These are phyloP conservation scores for Petunia hybrid DNA, from an alignment of 305 asterid species.

Conservation along the genomic window DNA sequence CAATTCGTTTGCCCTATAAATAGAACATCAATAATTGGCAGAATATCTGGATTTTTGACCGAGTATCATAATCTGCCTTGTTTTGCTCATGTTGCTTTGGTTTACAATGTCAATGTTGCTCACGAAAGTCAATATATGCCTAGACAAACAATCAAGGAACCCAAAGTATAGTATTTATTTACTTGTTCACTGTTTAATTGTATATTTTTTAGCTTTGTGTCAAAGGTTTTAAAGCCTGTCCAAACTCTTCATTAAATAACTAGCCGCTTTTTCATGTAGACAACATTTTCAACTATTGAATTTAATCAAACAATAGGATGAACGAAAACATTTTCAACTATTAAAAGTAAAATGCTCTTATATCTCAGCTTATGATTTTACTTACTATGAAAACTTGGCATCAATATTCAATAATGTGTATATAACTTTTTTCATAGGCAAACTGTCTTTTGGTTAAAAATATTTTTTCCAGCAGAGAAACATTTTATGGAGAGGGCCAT, in stretches of 20 bases:
- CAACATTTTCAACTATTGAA: too few relatives aligned
- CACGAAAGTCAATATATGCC: background rate
- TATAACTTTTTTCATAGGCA: too few relatives aligned
- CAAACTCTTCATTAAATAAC: background rate
- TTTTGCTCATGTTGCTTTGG: background rate
- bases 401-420: too few relatives aligned
- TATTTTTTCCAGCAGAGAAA: too few relatives aligned
- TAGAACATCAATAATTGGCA: too few relatives aligned
- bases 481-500: too few relatives aligned
- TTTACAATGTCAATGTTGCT: background rate
- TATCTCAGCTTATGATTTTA: background rate
- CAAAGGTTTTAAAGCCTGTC: background rate
- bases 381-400: background rate
- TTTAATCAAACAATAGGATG: too few relatives aligned
- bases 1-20: background rate
- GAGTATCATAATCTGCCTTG: background rate
- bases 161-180: too few relatives aligned
- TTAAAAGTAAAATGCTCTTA: background rate
- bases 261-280: background rate
- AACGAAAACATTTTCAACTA: too few relatives aligned
- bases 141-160: background rate
- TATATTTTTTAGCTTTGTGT: background rate
- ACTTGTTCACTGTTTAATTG: background rate
- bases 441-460: too few relatives aligned
- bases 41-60: background rate